Conservation (phyloP, 2,329 filamentous ascomycete species). For the Paecilomyces formosus region DNA sequence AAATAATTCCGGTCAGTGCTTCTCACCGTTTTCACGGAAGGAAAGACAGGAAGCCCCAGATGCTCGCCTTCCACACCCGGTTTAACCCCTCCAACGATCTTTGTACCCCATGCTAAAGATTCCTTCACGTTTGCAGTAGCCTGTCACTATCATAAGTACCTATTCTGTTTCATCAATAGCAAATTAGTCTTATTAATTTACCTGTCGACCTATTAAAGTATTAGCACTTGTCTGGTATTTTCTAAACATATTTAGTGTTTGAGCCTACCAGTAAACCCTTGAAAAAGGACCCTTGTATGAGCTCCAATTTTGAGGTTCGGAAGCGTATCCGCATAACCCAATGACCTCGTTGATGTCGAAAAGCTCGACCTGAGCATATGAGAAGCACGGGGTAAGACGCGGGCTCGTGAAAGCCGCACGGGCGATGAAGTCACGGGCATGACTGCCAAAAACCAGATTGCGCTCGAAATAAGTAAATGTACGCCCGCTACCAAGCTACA, state of each 20-base stretch:
- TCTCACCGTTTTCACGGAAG: constrained; percentile 54
- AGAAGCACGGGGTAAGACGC: constrained; percentile 1
- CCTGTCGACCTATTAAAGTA: constrained; percentile 26
- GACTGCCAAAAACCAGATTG: neutral
- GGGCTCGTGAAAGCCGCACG: constrained; percentile 11
- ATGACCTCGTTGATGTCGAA: constrained; percentile 21
- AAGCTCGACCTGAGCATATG: constrained; percentile 13
- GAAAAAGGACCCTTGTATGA: constrained; percentile 61
- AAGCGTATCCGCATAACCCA: constrained; percentile 53
- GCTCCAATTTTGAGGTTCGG: constrained; percentile 59
- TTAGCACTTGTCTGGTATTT: neutral
- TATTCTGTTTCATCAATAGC: neutral
- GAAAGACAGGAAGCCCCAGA: constrained; percentile 63
- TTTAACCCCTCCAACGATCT: constrained; percentile 71
- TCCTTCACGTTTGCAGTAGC: constrained; percentile 71
- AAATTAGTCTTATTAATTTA: constrained; percentile 6
- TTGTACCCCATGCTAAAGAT: constrained; percentile 69
- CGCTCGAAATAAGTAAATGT: neutral
- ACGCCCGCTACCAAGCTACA: neutral
- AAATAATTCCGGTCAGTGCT: neutral
- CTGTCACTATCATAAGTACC: constrained; percentile 25
- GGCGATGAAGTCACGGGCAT: constrained; percentile 15
- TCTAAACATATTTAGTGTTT: neutral
- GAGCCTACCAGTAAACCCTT: constrained; percentile 58
- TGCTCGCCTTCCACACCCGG: constrained; percentile 65